These are phyloP conservation scores for Decorospora gaudefroyi DNA, from an alignment of 2,329 filamentous ascomycete genomes.

Conservation along the genomic window DNA sequence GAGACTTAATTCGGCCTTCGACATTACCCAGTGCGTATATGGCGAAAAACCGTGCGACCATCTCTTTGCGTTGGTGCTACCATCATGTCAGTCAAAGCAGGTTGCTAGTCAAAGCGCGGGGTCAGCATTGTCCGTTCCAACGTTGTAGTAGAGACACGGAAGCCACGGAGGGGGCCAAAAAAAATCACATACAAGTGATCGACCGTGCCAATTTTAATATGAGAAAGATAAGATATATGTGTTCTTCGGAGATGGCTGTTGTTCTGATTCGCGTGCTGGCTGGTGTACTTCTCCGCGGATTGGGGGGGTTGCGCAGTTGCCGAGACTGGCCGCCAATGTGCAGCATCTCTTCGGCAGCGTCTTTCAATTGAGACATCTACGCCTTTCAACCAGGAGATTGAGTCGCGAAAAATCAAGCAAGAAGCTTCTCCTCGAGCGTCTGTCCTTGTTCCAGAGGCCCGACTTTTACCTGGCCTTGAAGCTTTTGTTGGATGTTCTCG, in stretches of 20 bases:
- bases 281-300: conserved; percentile 26
- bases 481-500: conserved; percentile 49
- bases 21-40: not conserved
- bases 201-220: too few relatives aligned
- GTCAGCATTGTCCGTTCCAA: too few relatives aligned
- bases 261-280: not conserved
- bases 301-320: not conserved
- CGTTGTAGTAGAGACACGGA: too few relatives aligned
- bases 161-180: too few relatives aligned
- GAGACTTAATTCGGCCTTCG: not conserved
- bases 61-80: not conserved
- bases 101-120: too few relatives aligned
- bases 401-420: conserved; percentile 1
- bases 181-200: too few relatives aligned
- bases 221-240: not conserved
- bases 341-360: not conserved
- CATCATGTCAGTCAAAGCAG: not conserved
- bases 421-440: conserved; percentile 11
- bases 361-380: not conserved
- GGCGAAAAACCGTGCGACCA: not conserved
- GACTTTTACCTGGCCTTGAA: conserved; percentile 54
- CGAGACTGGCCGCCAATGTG: conserved; percentile 2
- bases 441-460: conserved; percentile 48
- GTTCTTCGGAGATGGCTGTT: conserved; percentile 1
- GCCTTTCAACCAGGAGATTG: too few relatives aligned